phyloP scores from a whole-genome alignment of 1,139 yeast genomes.

The Taphrina deformans region DNA sequence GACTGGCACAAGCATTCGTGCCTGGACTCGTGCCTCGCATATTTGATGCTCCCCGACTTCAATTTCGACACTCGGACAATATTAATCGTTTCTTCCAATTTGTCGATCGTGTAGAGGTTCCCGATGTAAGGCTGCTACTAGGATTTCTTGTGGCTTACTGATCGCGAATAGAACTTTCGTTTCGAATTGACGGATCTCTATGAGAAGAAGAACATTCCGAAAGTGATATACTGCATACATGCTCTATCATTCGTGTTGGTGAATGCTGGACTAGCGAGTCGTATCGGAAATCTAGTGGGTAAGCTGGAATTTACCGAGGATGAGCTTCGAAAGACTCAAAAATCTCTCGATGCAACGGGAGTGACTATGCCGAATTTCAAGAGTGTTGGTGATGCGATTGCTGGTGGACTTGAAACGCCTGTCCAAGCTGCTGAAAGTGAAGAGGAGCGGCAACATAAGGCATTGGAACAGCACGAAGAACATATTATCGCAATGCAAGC shows the following conservation, averaged over 20 bases:
- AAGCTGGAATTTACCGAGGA: conserved; percentile 61
- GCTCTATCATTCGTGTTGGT: conserved; percentile 76
- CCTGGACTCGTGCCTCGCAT: conserved; percentile 63
- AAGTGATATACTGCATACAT: conserved; percentile 89
- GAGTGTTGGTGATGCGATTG: conserved; percentile 48
- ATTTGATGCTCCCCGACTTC: conserved; percentile 62
- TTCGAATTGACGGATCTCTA: conserved; percentile 62
- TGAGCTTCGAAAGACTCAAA: conserved; percentile 68
- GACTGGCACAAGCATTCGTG: conserved; percentile 68
- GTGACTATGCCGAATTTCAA: conserved; percentile 49
- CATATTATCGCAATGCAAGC: conserved; percentile 48
- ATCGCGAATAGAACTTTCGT: conserved; percentile 22
- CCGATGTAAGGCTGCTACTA: conserved; percentile 49
- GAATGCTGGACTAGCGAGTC: conserved; percentile 58
- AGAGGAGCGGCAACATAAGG: conserved; percentile 44
- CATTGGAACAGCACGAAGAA: conserved; percentile 41
- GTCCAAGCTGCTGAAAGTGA: conserved; percentile 41
- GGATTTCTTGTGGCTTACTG: neutral
- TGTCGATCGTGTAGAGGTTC: conserved; percentile 69
- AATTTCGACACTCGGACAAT: conserved; percentile 89
- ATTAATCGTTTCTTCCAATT: conserved; percentile 80
- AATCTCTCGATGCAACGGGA: conserved; percentile 57
- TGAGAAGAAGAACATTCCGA: conserved; percentile 89
- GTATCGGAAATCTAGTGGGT: conserved; percentile 65
- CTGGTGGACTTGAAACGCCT: conserved; percentile 36